Conservation (phyloP, 345 rosid species). For the Linum usitatissimum region DNA sequence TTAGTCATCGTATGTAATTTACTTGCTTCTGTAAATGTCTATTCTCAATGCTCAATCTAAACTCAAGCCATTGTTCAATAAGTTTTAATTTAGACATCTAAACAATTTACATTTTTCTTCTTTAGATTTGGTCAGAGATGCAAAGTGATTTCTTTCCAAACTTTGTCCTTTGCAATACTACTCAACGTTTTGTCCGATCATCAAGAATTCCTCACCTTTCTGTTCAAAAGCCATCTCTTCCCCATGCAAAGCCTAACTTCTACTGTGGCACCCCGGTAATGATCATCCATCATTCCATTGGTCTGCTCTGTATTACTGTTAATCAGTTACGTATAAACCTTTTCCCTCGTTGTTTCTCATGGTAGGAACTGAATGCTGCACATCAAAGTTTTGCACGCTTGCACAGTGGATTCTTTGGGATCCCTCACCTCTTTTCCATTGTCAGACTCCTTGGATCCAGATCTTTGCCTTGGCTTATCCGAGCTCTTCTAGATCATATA, state of each 20-base stretch:
- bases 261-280: conserved; percentile 91
- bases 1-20: neutral
- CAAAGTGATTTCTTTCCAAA: conserved; percentile 93
- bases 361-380: conserved; percentile 87
- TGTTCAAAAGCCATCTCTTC: conserved; percentile 88
- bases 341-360: conserved; percentile 4
- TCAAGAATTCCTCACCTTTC: conserved; percentile 58
- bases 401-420: conserved; percentile 87
- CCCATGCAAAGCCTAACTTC: conserved; percentile 83
- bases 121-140: conserved; percentile 98
- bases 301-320: neutral
- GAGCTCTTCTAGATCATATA: conserved; percentile 90
- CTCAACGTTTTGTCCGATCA: conserved; percentile 87
- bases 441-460: conserved; percentile 88
- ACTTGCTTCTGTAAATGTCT: neutral
- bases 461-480: conserved; percentile 94
- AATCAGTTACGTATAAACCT: neutral
- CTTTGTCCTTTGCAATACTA: conserved; percentile 93
- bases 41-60: neutral
- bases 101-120: conserved; percentile 10
- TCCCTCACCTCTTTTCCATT: conserved; percentile 74
- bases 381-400: conserved; percentile 94
- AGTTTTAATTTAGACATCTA: neutral
- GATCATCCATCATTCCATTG: conserved; percentile 9
- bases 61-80: neutral